These are phyloP conservation scores for Candida rishiriensis DNA, from an alignment of 805 yeast species.

Conservation along the genomic window DNA sequence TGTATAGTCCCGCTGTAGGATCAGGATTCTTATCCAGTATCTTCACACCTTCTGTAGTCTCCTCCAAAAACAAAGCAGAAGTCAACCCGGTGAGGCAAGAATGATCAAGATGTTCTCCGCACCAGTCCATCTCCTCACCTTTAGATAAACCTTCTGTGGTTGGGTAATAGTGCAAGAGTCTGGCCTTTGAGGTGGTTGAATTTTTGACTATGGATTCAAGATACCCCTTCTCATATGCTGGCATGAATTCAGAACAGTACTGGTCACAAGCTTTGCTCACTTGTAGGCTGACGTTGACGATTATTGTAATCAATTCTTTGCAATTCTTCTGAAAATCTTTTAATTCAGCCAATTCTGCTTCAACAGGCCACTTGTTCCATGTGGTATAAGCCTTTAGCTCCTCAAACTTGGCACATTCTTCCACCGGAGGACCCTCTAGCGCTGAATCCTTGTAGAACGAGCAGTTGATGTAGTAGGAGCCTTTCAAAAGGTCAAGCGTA, in stretches of 20 bases:
- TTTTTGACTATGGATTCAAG: constrained; percentile 41
- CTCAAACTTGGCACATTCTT: constrained; percentile 29
- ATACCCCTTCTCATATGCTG: constrained; percentile 32
- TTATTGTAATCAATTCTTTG: constrained; percentile 38
- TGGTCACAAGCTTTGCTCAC: constrained; percentile 55
- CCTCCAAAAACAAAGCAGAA: constrained; percentile 47
- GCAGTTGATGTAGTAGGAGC: constrained; percentile 57
- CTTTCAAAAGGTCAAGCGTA: constrained; percentile 46
- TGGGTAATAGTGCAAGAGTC: constrained; percentile 53
- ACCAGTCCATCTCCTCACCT: constrained; percentile 41
- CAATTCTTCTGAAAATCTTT: constrained; percentile 33
- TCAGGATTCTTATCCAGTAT: constrained; percentile 36
- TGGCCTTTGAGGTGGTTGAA: constrained; percentile 54
- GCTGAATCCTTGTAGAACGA: constrained; percentile 42
- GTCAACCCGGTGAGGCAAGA: constrained; percentile 57
- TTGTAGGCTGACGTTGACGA: constrained; percentile 41
- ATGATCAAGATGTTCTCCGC: constrained; percentile 60
- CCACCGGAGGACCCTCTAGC: constrained; percentile 43
- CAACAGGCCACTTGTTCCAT: constrained; percentile 50
- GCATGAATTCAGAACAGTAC: constrained; percentile 30
- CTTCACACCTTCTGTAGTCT: constrained; percentile 19
- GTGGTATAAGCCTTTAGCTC: constrained; percentile 41
- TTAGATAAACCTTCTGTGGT: constrained; percentile 6
- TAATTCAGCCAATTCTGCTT: constrained; percentile 22
- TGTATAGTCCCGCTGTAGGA: constrained; percentile 45